Percentiles rank a stretch among this genome's conserved stretches.
phyloP scores from a whole-genome alignment of 306 rosid species.

The Coriaria nepalensis region DNA sequence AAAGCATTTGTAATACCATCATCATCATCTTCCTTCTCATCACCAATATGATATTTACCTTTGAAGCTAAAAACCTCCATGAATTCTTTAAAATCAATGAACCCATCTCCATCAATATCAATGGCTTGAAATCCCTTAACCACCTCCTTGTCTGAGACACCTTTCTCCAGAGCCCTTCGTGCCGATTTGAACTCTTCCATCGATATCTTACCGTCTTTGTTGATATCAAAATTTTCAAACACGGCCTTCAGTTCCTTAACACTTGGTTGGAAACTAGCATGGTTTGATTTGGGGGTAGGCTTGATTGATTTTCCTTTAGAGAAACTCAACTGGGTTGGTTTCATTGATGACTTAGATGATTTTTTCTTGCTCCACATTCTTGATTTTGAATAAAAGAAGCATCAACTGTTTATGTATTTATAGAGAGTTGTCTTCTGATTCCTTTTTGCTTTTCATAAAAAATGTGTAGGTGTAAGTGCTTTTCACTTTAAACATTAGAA shows the following conservation, averaged over 20 bases:
- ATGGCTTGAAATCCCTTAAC: slow-evolving; percentile 35
- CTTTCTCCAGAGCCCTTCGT: slow-evolving; percentile 27
- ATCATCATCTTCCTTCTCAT: slow-evolving; percentile 26
- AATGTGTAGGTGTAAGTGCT: no score
- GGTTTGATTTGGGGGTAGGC: not conserved
- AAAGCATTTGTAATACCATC: slow-evolving; percentile 50
- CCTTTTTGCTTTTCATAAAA: no score
- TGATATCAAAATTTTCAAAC: slow-evolving; percentile 54
- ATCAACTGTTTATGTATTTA: no score
- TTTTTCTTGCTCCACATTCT: no score
- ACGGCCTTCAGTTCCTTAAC: slow-evolving; percentile 55
- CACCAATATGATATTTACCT: no score
- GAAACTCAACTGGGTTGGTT: slow-evolving; percentile 14
- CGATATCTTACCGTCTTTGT: slow-evolving; percentile 60
- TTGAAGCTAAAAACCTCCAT: slow-evolving; percentile 35
- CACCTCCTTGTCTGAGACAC: slow-evolving; percentile 30
- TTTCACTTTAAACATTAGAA: no score
- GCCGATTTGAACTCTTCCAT: slow-evolving; percentile 57
- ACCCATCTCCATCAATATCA: slow-evolving; percentile 66
- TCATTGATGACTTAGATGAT: slow-evolving; percentile 18
- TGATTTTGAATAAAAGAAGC: no score
- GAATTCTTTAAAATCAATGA: slow-evolving; percentile 51
- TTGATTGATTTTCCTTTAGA: slow-evolving; percentile 11
- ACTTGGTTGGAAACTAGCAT: slow-evolving; percentile 23
- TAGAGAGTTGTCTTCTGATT: no score